Percentiles rank a stretch among this genome's conserved stretches.
These are phyloP conservation scores for Eudorina sp. DNA, from an alignment of 139 green algal species.

Conservation along the genomic window DNA sequence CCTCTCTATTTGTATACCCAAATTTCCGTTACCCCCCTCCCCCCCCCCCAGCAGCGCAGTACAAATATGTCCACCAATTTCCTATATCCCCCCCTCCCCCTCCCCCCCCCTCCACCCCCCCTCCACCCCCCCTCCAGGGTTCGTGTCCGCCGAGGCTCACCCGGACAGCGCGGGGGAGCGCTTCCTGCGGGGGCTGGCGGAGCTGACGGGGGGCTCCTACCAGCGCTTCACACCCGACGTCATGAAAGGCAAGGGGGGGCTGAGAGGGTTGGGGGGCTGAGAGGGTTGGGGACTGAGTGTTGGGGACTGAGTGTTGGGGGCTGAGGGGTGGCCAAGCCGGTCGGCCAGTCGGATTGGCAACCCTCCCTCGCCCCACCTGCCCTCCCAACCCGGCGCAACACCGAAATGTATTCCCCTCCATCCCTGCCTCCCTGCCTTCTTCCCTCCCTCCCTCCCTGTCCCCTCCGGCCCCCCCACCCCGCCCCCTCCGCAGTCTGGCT, in stretches of 20 bases:
- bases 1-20: neutral
- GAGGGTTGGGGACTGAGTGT: too few relatives aligned
- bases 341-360: too few relatives aligned
- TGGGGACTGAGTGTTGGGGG: too few relatives aligned
- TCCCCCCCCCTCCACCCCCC: neutral
- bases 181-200: slow-evolving; percentile 65
- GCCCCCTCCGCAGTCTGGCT: slow-evolving; percentile 50
- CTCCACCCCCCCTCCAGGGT: slow-evolving; percentile 50
- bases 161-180: slow-evolving; percentile 61
- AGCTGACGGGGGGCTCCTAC: slow-evolving; percentile 68
- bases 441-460: neutral
- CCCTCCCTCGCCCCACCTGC: too few relatives aligned
- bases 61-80: too few relatives aligned
- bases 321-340: too few relatives aligned
- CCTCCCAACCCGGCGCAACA: too few relatives aligned
- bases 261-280: too few relatives aligned
- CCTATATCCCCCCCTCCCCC: neutral
- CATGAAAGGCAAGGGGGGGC: neutral
- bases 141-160: slow-evolving; percentile 60
- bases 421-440: neutral
- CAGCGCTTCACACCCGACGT: slow-evolving; percentile 60
- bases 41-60: neutral
- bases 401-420: neutral
- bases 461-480: neutral
- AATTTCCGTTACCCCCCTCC: neutral